Base-by-base conservation (phyloP, 495 filamentous ascomycete genomes). In the Penicillium goetzii region DNA sequence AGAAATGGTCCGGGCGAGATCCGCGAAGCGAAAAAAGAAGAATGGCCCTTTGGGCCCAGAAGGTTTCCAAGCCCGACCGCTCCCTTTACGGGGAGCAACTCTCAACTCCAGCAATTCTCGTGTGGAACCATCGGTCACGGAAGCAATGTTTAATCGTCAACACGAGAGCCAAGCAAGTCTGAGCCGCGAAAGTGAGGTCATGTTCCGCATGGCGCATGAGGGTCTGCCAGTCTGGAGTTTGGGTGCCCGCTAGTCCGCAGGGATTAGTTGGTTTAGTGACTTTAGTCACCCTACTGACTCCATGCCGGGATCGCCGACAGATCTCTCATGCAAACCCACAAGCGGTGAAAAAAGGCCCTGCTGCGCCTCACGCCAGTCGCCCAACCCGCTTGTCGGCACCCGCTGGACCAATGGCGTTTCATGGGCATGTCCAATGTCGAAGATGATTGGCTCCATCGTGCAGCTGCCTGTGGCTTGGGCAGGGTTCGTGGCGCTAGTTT, bases 261-360 rank as follows among this genome's bases (percentile, higher is more conserved):
- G 17, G 43, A 4, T 4, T 2, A 12, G 43, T 25, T 47, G 25
- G 43, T 23, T 3, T 23, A 25, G 36, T 17, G 12, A 12, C 47
- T 12, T n/a, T 21, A 32, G 30, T 32, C 30, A 32, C n/a, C n/a
- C n/a, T n/a, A 32, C 14, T 17, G 9, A n/a, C 49, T 52, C 49
- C 56, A 47, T 19, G 66, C 68, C 68, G 68, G 68, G 61, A 64
- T 64, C 64, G 64, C 68, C 68, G 68, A 70, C 59, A 60, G 50
- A 62, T 66, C 47, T 47, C 15, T 30, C 25, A 1, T 21, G 32
- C 19, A 34, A 33, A 55, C 30, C 19, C 19, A 21, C 52, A 30
- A 68, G 68, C 65, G 66, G 66, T 69, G 66, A 66, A 66, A 38
- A 49, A 36, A 36, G 30, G 59, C 25, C 40, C n/a, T 62, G 61